phyloP scores from a whole-genome alignment of 306 rosid species.

The Cucurbita maxima region DNA sequence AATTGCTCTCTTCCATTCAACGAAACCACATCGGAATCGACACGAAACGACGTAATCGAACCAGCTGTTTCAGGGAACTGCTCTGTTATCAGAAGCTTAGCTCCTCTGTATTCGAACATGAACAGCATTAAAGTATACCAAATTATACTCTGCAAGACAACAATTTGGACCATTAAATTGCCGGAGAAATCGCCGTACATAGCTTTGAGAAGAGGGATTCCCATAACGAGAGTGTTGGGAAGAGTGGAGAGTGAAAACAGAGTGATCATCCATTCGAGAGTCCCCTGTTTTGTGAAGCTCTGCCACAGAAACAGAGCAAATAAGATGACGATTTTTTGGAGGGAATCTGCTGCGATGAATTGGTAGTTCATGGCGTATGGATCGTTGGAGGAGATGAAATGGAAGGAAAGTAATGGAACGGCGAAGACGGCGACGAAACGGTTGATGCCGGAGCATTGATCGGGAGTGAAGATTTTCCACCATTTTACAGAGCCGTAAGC shows the following conservation, averaged over 20 bases:
- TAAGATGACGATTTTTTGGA: conserved; percentile 51
- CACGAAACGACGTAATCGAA: conserved; percentile 55
- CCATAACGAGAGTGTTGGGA: conserved; percentile 86
- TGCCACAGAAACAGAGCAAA: conserved; percentile 66
- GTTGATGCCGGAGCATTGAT: conserved; percentile 79
- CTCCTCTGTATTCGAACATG: conserved; percentile 75
- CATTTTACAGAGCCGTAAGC: conserved; percentile 72
- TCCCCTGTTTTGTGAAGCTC: conserved; percentile 37
- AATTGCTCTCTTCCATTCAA: conserved; percentile 55
- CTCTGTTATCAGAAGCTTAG: conserved; percentile 55
- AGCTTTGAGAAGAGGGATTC: conserved; percentile 61
- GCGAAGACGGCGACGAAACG: conserved; percentile 76
- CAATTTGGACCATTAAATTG: conserved; percentile 66
- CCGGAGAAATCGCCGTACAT: conserved; percentile 78
- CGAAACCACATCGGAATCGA: conserved; percentile 69
- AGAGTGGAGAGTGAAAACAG: conserved; percentile 76
- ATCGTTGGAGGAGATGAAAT: conserved; percentile 62
- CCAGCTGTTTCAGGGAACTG: conserved; percentile 81
- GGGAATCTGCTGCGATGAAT: conserved; percentile 75
- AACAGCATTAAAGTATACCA: conserved; percentile 75
- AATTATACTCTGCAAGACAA: conserved; percentile 69
- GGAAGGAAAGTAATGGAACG: conserved; percentile 71
- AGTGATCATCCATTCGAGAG: conserved; percentile 65
- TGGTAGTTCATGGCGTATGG: conserved; percentile 70
- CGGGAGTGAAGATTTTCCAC: conserved; percentile 83